Base-by-base conservation (phyloP, 2,329 filamentous ascomycete species). In the Fusarium dlaminii region DNA sequence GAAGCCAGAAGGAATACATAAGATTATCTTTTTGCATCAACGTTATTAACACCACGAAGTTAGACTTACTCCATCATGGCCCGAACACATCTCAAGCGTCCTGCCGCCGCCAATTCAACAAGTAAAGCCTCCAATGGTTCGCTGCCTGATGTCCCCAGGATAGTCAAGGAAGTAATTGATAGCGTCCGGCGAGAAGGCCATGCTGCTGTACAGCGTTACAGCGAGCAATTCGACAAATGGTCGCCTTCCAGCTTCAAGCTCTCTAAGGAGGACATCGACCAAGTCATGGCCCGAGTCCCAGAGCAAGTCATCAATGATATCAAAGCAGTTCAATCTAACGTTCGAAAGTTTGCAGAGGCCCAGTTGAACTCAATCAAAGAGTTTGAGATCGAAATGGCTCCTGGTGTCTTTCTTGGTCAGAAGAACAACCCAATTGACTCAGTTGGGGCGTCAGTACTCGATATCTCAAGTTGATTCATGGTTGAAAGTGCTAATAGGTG, bases 181-280 rank as follows among this genome's bases (percentile, higher is more conserved):
- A 40, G 9, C 12, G 39, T 60, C 4, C 27, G 45, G 34, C 20
- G 10, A 32, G 34, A 40, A 8, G 57, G 57, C 0, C 34, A 60
- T 39, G 22, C 2, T 7, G 57, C 57, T 6, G 57, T 60, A 2
- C 45, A 37, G 27, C 27, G 57, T 22, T 60, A 60, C 34, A 60
- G 57, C 34, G 57, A 60, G 15, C 45, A 60, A 36, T 60, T 60
- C 4, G 57, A 60, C 29, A 60, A 40, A 34, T 60, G 57, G 57
- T 60, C 57, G 8, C 57, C 57, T 6, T 14, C 34, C 1, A 60
- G 43, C 22, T 60, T 60, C 4, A 51, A 52, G 13, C 57, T 60
- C 5, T 52, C 34, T 2, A 24, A 52, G 18, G 18, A 39, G 34
- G 57, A 60, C 1, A 52, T 60, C 13, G 57, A 52, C 2, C 1